Base-by-base conservation (phyloP, 768 basidiomycete species). In the Mycena leptocephala region DNA sequence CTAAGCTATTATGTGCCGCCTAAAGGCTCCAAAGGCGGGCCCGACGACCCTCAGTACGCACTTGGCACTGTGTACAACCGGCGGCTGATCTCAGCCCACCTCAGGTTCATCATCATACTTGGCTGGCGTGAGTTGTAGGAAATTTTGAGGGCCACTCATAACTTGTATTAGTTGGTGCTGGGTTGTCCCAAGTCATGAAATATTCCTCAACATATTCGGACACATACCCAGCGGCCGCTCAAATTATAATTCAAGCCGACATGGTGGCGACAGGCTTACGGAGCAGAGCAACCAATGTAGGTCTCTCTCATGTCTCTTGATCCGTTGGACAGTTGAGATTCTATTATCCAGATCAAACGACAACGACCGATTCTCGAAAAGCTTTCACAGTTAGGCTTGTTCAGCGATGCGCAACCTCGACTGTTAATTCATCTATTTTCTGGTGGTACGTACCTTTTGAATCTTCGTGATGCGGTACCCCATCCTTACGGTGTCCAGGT, bases 341-440 rank as follows among this genome's bases (percentile, higher is more conserved):
- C n/a, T n/a, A 3, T 32, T 43, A 22, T 13, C 16, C 48, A 71
- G 70, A 43, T 53, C 1, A 24, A 51, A 1, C 58, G 43, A 3
- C 43, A 30, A 9, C 24, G 0, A 28, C 61, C 70, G 2, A 43
- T 72, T 26, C n/a, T 70, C 14, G 33, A 35, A 8, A 46, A 20
- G 32, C 69, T 70, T 18, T 5, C 2, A 22, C 41, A 51, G 22
- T 6, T 48, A 7, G 69, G 69, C 16, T 35, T 62, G 32, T 70
- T 70, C 24, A 24, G 16, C 22, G 62, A 72, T 55, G 20, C 7
- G 2, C 61, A 46, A 5, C 70, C 48, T 24, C 35, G 62, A 16
- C n/a, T 72, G 16, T 18, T 72, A 24, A 28, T 72, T 7, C 51
- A 72, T 43, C 28, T 72, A 39, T 64, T 72, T n/a, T 72, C 70